Percentiles rank a stretch among this genome's conserved stretches.
Evolutionary conservation across 352 stramenopile genomes (phyloP).

Genomic region (Phytophthora constricta): DNA sequence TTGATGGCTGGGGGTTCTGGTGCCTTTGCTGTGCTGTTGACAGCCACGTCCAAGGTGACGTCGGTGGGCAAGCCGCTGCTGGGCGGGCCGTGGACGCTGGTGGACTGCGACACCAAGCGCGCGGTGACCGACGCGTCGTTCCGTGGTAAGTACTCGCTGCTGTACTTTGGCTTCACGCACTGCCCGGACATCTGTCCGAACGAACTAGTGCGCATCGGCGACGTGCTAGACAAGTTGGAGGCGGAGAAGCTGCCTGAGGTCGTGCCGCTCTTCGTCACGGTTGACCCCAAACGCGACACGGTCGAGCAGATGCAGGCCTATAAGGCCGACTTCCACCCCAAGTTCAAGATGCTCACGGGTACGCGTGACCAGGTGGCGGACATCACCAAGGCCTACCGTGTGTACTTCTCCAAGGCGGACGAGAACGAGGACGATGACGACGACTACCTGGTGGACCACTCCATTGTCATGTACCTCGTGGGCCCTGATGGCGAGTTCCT

Average conservation of each 20-base stretch:
- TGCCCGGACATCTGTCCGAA: constrained; percentile 99
- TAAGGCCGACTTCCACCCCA: constrained; percentile 91
- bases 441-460: constrained; percentile 99
- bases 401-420: constrained; percentile 98
- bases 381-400: constrained; percentile 98
- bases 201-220: constrained; percentile 98
- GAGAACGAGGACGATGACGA: constrained; percentile 96
- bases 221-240: constrained; percentile 93
- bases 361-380: constrained; percentile 95
- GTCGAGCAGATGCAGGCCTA: constrained; percentile 96
- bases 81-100: constrained; percentile 93
- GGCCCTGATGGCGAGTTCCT: constrained; percentile 96
- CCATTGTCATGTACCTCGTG: constrained; percentile 99
- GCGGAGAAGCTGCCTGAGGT: constrained; percentile 68
- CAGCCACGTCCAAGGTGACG: constrained; percentile 86
- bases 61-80: constrained; percentile 92
- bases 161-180: constrained; percentile 99
- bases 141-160: constrained; percentile 94
- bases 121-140: constrained; percentile 93
- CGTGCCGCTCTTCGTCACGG: constrained; percentile 96
- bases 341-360: constrained; percentile 91
- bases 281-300: constrained; percentile 98
- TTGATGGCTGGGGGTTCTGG: background rate
- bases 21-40: constrained; percentile 10
- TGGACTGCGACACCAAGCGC: constrained; percentile 88